Base-by-base conservation (phyloP, 164 flowering plant genomes). In the Aristolochia fimbriata region DNA sequence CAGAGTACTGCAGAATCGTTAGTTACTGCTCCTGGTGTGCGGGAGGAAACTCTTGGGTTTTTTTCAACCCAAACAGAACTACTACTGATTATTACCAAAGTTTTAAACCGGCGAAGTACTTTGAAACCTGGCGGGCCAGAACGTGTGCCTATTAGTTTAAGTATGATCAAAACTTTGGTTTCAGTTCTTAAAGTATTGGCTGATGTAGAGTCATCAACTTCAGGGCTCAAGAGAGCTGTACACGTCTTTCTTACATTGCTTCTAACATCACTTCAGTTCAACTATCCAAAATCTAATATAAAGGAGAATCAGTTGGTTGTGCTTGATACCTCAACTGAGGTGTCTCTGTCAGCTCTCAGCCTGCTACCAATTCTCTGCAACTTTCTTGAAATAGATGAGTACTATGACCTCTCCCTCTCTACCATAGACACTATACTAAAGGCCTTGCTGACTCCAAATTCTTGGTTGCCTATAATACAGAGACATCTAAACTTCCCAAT, bases 381-480 rank as follows among this genome's bases (percentile, higher is more conserved):
- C 63, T 76, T 67, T 63, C 62, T 74, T 61, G 73, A 74, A 24
- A 68, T 61, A 30, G 58, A 72, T 24, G 87, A 88, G 63, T 76
- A 74, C 63, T 78, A 73, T 58, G 68, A 76, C 61, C 80, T 93
- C 65, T 76, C 94, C 52, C 59, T 90, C 67, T 68, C 88, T 57
- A 58, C 76, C 45, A 70, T 80, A 55, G 92, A 90, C 67, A 52
- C 78, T 10, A 74, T 85, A 69, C 71, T 83, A 41, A 80, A 70
- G 73, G 64, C 70, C 47, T 81, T 81, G 57, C 68, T 77, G 72
- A 73, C 81, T 46, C 76, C 87, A 16, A 65, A 59, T 27, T 78
- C 92, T 15, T 90, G 99, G 99, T 76, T 88, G 63, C 97, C 97
- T 15, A 62, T 93, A 61, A 65, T 93, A 51, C 84, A 77, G 66